Percentiles rank a stretch among this genome's conserved stretches.
phyloP scores from a whole-genome alignment of 768 basidiomycete genomes.

The Cystobasidium tubakii region DNA sequence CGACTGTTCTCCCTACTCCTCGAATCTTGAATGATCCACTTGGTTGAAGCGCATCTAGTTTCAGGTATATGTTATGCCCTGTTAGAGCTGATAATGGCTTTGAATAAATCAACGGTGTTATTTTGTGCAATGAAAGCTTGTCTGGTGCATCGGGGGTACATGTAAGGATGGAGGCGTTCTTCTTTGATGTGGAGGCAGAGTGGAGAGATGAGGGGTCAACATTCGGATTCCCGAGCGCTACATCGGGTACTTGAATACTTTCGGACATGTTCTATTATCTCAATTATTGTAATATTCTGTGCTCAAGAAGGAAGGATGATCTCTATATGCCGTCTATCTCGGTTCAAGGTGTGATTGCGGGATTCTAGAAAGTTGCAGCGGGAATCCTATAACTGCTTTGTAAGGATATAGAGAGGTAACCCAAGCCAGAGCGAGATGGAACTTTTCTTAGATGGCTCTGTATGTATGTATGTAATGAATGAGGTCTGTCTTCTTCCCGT shows the following conservation, averaged over 20 bases:
- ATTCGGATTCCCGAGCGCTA: conserved; percentile 16
- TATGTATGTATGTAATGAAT: too few species aligned
- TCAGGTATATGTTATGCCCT: conserved; percentile 25
- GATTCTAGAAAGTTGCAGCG: too few species aligned
- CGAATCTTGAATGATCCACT: conserved; percentile 26
- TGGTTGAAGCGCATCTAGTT: conserved; percentile 23
- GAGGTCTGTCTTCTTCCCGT: too few species aligned
- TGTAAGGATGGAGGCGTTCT: background rate
- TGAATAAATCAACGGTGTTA: conserved; percentile 13
- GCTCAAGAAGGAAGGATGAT: too few species aligned
- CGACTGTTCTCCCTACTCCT: conserved; percentile 13
- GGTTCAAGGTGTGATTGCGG: too few species aligned
- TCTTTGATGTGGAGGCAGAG: background rate
- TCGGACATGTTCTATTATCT: background rate
- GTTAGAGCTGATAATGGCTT: conserved; percentile 4
- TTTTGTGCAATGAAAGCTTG: background rate
- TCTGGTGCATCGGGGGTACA: background rate
- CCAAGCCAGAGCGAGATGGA: too few species aligned
- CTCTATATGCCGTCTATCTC: too few species aligned
- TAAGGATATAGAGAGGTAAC: too few species aligned
- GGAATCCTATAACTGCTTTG: too few species aligned
- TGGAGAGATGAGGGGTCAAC: background rate
- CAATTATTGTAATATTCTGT: too few species aligned
- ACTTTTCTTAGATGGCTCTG: too few species aligned
- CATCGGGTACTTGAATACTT: background rate